Evolutionary conservation across 345 rosid genomes (phyloP), one percentile per base, ranked within the genome.

Genomic region (Camelina hispida): DNA sequence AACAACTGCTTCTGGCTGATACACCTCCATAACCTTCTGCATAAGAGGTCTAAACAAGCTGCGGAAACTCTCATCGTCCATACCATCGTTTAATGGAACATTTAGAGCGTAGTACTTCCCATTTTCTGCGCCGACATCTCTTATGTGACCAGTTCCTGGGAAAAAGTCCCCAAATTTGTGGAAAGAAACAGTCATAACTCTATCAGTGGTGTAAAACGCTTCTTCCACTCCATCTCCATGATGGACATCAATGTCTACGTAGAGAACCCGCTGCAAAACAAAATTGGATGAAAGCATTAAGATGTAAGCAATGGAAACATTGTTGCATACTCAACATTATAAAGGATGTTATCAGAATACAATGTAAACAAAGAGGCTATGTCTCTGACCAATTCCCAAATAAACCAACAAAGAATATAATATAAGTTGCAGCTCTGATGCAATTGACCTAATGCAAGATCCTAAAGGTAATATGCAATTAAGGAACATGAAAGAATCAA

Each of bases 191-290:
- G 97, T 95, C 99, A 95, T 95, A 30, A 95, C 99, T 84, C 99
- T 91, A 81, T 95, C 99, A n/a, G 99, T 95, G 15, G 97, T 88
- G 72, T 89, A 95, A 79, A 95, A 95, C 51, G 99, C 99, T 79
- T 95, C 99, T 74, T 95, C 99, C 13, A 95, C 99, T 34, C 99
- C 99, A 66, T 95, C 99, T 43, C 99, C 99, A 54, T 95, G 99
- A 78, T 95, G 99, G 3, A 95, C 98, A 83, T 95, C 99, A 32
- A 95, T 95, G 73, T 95, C 98, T 16, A 95, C 87, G 70, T 95
- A 95, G 12, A 95, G 80, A 56, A 95, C 98, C 56, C 97, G 88
- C 98, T 95, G 91, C 81, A 68, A 81, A 81, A 69, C 23, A 54
- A 79, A 71, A 83, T 50, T 68, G 35, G 61, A 78, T 22, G 9